Percentiles rank a stretch among this genome's conserved stretches.
Evolutionary conservation across 768 basidiomycete species (phyloP).

Genomic region (Suillus clintonianus): DNA sequence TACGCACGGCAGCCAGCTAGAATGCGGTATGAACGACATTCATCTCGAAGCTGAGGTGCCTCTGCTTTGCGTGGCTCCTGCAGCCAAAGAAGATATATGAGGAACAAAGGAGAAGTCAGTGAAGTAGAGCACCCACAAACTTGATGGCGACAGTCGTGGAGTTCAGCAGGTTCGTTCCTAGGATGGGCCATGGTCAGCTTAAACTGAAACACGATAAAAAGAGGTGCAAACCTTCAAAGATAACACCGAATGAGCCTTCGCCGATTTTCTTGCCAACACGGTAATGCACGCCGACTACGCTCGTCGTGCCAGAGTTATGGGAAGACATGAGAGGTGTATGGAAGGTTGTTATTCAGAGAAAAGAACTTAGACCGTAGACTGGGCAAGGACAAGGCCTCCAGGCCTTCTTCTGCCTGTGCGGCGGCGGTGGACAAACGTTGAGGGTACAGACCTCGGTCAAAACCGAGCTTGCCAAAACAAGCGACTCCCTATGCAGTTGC

Average conservation of each 20-base stretch:
- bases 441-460: constrained; percentile 23
- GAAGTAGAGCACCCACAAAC: constrained; percentile 71
- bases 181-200: not conserved
- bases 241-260: constrained; percentile 97
- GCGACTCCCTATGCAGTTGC: constrained; percentile 2
- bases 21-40: constrained; percentile 96
- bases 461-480: constrained; percentile 23
- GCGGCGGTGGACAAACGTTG: constrained; percentile 31
- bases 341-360: constrained; percentile 10
- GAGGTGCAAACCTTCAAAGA: constrained; percentile 70
- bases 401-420: constrained; percentile 30
- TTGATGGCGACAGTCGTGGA: constrained; percentile 99
- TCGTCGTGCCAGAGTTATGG: constrained; percentile 62
- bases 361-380: constrained; percentile 12
- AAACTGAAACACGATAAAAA: not conserved
- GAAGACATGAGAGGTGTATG: constrained; percentile 49
- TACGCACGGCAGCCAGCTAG: constrained; percentile 85
- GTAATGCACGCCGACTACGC: constrained; percentile 95
- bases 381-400: constrained; percentile 14
- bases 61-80: constrained; percentile 93
- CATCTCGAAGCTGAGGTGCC: constrained; percentile 96
- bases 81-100: constrained; percentile 17
- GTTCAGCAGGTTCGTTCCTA: constrained; percentile 97
- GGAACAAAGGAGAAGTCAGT: not conserved
- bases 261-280: constrained; percentile 99